Conservation (phyloP, 768 basidiomycete species). For the Mycena vulgaris region DNA sequence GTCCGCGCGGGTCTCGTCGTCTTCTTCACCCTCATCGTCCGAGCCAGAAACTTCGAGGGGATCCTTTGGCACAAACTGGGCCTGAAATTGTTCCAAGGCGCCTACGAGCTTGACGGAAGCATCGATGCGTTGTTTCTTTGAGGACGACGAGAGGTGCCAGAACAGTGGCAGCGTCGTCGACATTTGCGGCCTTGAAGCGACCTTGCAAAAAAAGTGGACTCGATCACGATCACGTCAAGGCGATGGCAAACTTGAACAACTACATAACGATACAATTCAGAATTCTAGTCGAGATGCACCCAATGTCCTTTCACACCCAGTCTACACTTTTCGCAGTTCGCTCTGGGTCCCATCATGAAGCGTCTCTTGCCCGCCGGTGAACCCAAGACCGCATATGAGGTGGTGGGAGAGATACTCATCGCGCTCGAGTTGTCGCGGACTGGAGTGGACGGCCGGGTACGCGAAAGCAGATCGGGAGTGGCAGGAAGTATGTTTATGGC, state of each 20-base stretch:
- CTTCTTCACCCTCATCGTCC: conserved; percentile 66
- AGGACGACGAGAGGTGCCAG: conserved; percentile 91
- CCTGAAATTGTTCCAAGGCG: conserved; percentile 90
- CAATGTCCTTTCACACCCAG: conserved; percentile 76
- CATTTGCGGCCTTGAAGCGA: conserved; percentile 56
- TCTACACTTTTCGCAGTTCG: conserved; percentile 50
- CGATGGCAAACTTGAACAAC: background rate
- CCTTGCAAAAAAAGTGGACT: background rate
- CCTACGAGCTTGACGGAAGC: conserved; percentile 89
- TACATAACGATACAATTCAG: background rate
- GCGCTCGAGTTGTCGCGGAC: conserved; percentile 37
- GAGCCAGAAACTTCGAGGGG: conserved; percentile 46
- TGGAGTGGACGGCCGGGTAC: conserved; percentile 39
- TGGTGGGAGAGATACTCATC: conserved; percentile 47
- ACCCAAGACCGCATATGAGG: conserved; percentile 37
- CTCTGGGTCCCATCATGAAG: conserved; percentile 51
- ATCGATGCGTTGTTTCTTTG: conserved; percentile 84
- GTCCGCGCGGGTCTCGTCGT: conserved; percentile 58
- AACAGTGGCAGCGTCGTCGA: conserved; percentile 93
- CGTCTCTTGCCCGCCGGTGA: conserved; percentile 41
- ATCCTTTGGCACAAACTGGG: conserved; percentile 67
- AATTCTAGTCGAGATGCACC: conserved; percentile 71
- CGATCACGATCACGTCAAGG: conserved; percentile 13
- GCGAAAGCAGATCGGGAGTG: conserved; percentile 42
- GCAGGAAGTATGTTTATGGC: conserved; percentile 49